phyloP scores from a whole-genome alignment of 192 early-diverging fungal genomes.

The Podila horticola region DNA sequence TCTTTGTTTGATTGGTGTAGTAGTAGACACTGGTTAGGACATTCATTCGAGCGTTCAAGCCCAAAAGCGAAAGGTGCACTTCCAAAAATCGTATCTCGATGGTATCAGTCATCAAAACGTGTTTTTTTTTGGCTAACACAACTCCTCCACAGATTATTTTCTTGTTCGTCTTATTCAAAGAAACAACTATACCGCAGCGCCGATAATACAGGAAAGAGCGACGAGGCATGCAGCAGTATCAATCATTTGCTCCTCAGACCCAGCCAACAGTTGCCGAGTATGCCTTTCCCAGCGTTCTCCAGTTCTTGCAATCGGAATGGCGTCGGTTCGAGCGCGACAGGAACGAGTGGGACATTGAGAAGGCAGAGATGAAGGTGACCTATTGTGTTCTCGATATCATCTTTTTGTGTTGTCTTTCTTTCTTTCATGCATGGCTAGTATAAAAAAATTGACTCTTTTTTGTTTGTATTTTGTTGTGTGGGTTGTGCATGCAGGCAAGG shows the following conservation, averaged over 20 bases:
- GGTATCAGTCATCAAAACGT: too few relatives aligned
- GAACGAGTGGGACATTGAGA: slow-evolving; percentile 89
- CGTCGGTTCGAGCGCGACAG: slow-evolving; percentile 83
- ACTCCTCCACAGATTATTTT: too few relatives aligned
- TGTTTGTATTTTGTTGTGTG: background rate
- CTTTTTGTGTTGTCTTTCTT: background rate
- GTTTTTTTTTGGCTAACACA: too few relatives aligned
- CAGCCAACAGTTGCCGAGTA: slow-evolving; percentile 60
- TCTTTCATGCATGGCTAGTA: background rate
- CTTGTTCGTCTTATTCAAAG: background rate
- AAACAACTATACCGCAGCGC: background rate
- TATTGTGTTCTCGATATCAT: background rate
- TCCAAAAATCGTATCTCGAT: too few relatives aligned
- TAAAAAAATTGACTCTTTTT: background rate
- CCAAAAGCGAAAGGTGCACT: too few relatives aligned
- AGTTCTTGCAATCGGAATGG: slow-evolving; percentile 87
- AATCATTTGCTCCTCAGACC: slow-evolving; percentile 30
- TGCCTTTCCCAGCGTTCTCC: slow-evolving; percentile 80
- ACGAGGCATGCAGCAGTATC: slow-evolving; percentile 37
- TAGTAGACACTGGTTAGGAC: too few relatives aligned
- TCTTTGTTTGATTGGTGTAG: too few relatives aligned
- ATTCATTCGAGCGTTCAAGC: too few relatives aligned
- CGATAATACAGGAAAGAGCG: slow-evolving; percentile 1
- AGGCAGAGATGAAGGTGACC: slow-evolving; percentile 79
- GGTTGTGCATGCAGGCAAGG: slow-evolving; percentile 64